A percentile compares a stretch with the other conserved stretches of the same genome.
These are phyloP conservation scores for Penicillium arizonense DNA, from an alignment of 495 filamentous ascomycete species.

Conservation along the genomic window DNA sequence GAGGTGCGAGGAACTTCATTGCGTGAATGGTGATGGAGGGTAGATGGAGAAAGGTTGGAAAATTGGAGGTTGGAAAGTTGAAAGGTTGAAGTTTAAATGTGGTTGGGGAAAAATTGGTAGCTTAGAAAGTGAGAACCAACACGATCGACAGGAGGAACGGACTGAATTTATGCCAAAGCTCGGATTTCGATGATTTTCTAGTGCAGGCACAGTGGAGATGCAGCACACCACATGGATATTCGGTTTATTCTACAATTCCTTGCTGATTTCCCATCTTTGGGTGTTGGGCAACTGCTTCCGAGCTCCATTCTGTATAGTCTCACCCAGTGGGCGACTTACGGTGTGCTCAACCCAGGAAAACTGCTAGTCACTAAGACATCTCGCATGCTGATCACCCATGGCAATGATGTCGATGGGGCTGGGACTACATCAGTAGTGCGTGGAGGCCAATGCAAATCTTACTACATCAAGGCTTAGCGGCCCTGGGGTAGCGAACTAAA, in stretches of 20 bases:
- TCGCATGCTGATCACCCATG: neutral
- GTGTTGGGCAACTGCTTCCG: neutral
- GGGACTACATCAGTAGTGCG: neutral
- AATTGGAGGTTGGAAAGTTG: neutral
- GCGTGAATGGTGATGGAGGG: neutral
- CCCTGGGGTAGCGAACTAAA: conserved; percentile 4
- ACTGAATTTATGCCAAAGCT: neutral
- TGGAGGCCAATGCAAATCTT: conserved; percentile 13
- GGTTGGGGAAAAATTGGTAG: too few species aligned
- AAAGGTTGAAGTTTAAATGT: neutral
- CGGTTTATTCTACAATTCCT: neutral
- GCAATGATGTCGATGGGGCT: conserved; percentile 1
- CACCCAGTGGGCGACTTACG: neutral
- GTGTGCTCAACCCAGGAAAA: neutral
- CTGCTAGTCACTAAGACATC: neutral
- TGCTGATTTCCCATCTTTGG: neutral
- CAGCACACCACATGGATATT: neutral
- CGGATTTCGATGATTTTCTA: neutral
- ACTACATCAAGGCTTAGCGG: conserved; percentile 8
- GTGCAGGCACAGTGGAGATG: conserved; percentile 1
- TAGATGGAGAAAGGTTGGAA: neutral
- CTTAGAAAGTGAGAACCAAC: neutral
- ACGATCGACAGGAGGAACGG: neutral
- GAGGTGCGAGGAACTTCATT: conserved; percentile 36
- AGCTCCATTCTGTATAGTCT: neutral